phyloP scores from a whole-genome alignment of 805 yeast genomes.

The Candida peoriensis region DNA sequence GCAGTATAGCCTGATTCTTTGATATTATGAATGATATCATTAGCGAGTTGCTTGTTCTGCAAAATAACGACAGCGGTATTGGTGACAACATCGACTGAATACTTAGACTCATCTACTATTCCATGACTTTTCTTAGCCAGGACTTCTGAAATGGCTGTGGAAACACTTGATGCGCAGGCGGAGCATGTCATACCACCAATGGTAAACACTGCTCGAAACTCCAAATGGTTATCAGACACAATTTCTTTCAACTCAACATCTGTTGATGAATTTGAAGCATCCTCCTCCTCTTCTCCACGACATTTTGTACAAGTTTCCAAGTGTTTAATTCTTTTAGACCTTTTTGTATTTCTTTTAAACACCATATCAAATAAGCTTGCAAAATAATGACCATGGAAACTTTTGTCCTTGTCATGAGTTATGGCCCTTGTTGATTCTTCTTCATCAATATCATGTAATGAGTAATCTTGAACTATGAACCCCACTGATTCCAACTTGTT shows the following conservation, averaged over 20 bases:
- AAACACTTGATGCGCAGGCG: conserved; percentile 48
- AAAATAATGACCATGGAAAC: too few relatives aligned
- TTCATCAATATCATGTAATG: conserved; percentile 22
- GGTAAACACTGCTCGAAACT: conserved; percentile 47
- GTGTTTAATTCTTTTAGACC: conserved; percentile 26
- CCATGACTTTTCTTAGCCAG: conserved; percentile 10
- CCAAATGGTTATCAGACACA: conserved; percentile 15
- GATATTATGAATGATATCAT: conserved; percentile 42
- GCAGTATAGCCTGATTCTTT: conserved; percentile 45
- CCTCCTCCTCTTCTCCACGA: conserved; percentile 21
- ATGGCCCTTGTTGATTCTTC: conserved; percentile 1
- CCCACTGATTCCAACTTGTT: conserved; percentile 9
- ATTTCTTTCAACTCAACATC: conserved; percentile 24
- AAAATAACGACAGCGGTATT: conserved; percentile 50
- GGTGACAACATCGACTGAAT: conserved; percentile 46
- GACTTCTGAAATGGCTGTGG: conserved; percentile 32
- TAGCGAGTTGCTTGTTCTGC: conserved; percentile 45
- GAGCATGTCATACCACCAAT: conserved; percentile 70
- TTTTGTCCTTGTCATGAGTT: conserved; percentile 11
- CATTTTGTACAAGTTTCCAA: conserved; percentile 39
- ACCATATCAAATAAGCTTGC: neutral
- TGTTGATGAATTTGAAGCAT: conserved; percentile 12
- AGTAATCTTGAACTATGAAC: conserved; percentile 21
- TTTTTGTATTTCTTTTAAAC: conserved; percentile 12
- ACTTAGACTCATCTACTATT: conserved; percentile 22